phyloP scores from a whole-genome alignment of 164 flowering plant genomes.

The Stephania yunnanensis region DNA sequence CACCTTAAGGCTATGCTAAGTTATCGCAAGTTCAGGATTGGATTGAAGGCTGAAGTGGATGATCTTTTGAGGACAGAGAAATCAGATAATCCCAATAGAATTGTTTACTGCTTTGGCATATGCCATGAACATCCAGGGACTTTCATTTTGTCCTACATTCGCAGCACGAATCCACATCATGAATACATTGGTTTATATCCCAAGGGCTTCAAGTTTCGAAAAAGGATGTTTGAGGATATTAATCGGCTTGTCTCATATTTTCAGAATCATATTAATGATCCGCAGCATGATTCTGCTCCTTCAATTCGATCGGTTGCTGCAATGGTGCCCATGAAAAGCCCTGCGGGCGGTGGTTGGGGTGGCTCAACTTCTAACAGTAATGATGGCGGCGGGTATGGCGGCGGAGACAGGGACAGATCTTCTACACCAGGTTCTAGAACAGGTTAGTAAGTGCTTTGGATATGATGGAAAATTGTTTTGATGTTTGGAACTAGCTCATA shows the following conservation, averaged over 20 bases:
- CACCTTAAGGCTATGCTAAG: slow-evolving; percentile 80
- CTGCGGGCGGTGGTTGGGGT: slow-evolving; percentile 78
- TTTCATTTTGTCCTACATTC: slow-evolving; percentile 73
- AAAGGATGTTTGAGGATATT: slow-evolving; percentile 74
- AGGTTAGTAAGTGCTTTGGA: slow-evolving; percentile 36
- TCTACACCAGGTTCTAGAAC: slow-evolving; percentile 57
- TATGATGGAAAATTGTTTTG: neutral
- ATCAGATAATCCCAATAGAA: slow-evolving; percentile 69
- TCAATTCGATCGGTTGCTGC: slow-evolving; percentile 90
- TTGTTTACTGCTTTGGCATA: slow-evolving; percentile 88
- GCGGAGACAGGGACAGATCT: slow-evolving; percentile 54
- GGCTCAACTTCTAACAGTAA: slow-evolving; percentile 32
- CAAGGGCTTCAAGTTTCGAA: slow-evolving; percentile 85
- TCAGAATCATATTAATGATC: slow-evolving; percentile 86
- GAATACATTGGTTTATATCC: slow-evolving; percentile 86
- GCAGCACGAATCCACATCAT: slow-evolving; percentile 88
- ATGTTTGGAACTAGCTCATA: neutral
- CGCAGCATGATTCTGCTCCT: slow-evolving; percentile 48
- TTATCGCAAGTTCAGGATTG: slow-evolving; percentile 79
- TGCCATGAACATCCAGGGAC: slow-evolving; percentile 97
- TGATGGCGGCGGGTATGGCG: slow-evolving; percentile 60
- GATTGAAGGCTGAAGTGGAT: slow-evolving; percentile 85
- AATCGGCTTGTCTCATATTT: slow-evolving; percentile 89
- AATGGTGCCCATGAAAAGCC: slow-evolving; percentile 90
- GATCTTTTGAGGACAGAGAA: slow-evolving; percentile 74